Base-by-base conservation (phyloP, 192 early-diverging fungal genomes). In the Coemansia sp. region DNA sequence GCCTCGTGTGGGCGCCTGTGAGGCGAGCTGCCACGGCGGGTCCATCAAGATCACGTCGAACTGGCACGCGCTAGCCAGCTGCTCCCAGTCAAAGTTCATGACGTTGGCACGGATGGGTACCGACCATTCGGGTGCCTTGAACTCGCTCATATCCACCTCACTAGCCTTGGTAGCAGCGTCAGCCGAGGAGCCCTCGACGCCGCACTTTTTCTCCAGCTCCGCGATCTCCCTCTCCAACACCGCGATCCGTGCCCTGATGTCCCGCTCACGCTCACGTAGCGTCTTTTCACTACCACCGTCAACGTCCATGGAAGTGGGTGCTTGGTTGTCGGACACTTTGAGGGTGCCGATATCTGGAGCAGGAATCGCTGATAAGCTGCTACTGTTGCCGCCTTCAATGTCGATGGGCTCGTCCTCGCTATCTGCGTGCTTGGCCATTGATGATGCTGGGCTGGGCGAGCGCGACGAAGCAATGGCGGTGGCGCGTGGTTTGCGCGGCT, bases 11-110 rank as follows among this genome's bases (percentile, higher is more conserved):
- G 95, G 95, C 0, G 92, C 91, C 69, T 95, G 89, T 13, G 93
- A 92, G 24, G 95, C 94, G 14, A 98, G 87, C 83, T 96, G 95
- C 95, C 95, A 98, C 73, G 95, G 94, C 50, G 95, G 95, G 83
- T 98, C 95, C 85, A 95, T 94, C 43, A 92, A 66, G 61, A 98
- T 94, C 36, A 92, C 92, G 73, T 96, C 94, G 63, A 98, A 98
- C 76, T 96, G 95, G 67, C 90, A 90, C 33, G 87, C 90, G 33
- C 64, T 62, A 6, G 91, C 93, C 26, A 97, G 83, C 65, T 73
- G 82, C 86, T 82, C 77, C 94, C 94, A 98, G 61, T 98, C 95
- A 89, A 95, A 98, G 53, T 88, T 92, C 87, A 93, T 88, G 33
- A 98, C 95, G 79, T 96, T 93, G 23, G 95, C 92, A 70, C 95